Evolutionary conservation across 2,329 filamentous ascomycete species (phyloP), one percentile per base, ranked within the genome.

Genomic region (Ambrosiella xylebori): DNA sequence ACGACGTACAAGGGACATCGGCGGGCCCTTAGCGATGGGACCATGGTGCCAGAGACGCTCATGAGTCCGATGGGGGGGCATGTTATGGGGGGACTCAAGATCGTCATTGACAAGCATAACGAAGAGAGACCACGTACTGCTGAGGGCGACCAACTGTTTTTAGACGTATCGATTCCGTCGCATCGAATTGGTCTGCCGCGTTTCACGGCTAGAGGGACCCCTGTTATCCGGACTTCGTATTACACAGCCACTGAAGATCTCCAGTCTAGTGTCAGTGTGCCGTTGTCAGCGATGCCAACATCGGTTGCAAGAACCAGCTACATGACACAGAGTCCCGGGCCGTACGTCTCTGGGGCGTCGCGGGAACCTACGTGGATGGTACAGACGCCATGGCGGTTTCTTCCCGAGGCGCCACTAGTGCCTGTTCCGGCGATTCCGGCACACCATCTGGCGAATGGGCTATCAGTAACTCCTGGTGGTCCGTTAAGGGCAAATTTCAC

Each of bases 171-270:
- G 19, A 95, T 95, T 55, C 89, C 90, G 40, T 84, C 86, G 59
- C 94, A 90, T 75, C 83, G 84, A 63, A 74, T 96, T 59, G 90
- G 89, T 11, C 86, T 84, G 1, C 88, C 88, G 15, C 80, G 82
- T 60, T 95, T 95, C 69, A 91, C 85, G 62, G 72, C 79, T 57
- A 78, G 79, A 64, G 88, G 88, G 9, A 89, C 85, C 2, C 82
- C 87, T 2, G 78, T 88, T 62, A 74, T 96, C 62, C 83, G 86
- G 61, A 86, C 83, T 63, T 94, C 90, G n/a, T 82, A 85, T 13
- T 87, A 88, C 68, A 80, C 83, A 2, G 85, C 86, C 2, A 84
- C 81, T 5, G 86, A 91, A 57, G 86, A 89, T 61, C 53, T 61
- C 6, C 58, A 59, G 36, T 60, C 59, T 7, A 60, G 56, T 47